Conservation (phyloP, 2,329 filamentous ascomycete genomes). For the Aspergillus spinulosporus region DNA sequence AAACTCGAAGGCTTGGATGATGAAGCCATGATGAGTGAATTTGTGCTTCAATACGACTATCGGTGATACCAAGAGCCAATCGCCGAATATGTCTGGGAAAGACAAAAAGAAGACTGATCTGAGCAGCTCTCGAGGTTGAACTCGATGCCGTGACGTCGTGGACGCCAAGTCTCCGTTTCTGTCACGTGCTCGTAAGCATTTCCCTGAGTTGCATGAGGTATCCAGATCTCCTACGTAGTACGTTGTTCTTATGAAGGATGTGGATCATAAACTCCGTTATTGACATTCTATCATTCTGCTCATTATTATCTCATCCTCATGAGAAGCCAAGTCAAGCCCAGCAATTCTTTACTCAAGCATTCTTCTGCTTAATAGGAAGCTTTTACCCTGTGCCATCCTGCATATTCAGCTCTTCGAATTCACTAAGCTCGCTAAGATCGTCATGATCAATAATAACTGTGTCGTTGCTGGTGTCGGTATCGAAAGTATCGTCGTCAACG, state of each 20-base stretch:
- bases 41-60: background rate
- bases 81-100: background rate
- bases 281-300: background rate
- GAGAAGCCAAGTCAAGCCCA: background rate
- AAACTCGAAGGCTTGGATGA: constrained; percentile 67
- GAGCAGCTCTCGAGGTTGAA: background rate
- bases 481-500: constrained; percentile 18
- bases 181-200: constrained; percentile 1
- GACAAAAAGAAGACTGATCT: background rate
- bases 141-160: constrained; percentile 26
- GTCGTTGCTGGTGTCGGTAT: constrained; percentile 25
- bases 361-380: background rate
- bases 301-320: background rate
- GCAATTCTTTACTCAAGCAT: background rate
- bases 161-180: constrained; percentile 16
- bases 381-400: constrained; percentile 8
- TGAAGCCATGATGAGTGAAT: constrained; percentile 61
- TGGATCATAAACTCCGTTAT: background rate
- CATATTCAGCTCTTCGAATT: constrained; percentile 13
- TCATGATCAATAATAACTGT: constrained; percentile 22
- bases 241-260: too few species aligned
- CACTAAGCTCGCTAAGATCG: background rate
- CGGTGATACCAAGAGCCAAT: too few species aligned
- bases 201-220: too few species aligned
- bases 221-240: background rate